Conservation (phyloP, 2,329 filamentous ascomycete genomes). For the Xylariaceae sp. region DNA sequence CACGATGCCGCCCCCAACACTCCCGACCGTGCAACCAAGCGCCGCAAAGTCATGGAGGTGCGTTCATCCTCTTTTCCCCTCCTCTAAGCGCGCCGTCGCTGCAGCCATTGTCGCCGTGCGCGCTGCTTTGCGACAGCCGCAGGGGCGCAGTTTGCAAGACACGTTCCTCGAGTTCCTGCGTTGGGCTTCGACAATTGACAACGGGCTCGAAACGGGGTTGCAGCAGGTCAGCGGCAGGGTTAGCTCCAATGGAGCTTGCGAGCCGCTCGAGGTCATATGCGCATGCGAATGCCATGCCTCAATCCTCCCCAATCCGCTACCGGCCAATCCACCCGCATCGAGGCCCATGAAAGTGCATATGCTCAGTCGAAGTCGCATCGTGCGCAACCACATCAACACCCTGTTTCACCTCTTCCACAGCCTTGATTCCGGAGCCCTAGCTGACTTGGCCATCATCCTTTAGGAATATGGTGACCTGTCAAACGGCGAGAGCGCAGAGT, state of each 20-base stretch:
- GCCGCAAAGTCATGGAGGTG: conserved; percentile 51
- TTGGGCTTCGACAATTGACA: background rate
- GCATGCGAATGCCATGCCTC: conserved; percentile 17
- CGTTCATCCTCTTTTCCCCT: conserved; percentile 21
- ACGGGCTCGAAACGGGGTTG: conserved; percentile 8
- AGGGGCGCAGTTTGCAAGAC: background rate
- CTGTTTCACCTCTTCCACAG: conserved; percentile 9
- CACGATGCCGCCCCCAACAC: conserved; percentile 39
- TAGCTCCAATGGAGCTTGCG: conserved; percentile 5
- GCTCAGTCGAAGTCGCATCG: conserved; percentile 1
- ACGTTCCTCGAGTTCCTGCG: background rate
- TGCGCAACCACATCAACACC: conserved; percentile 8
- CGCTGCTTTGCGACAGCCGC: conserved; percentile 15
- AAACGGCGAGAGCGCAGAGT: conserved; percentile 60
- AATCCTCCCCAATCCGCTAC: conserved; percentile 8
- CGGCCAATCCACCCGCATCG: background rate
- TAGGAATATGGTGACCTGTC: conserved; percentile 46
- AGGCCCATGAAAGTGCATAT: conserved; percentile 4
- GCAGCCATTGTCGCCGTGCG: conserved; percentile 9
- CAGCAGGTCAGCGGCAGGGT: conserved; percentile 8
- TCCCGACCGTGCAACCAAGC: conserved; percentile 53
- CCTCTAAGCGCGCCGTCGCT: conserved; percentile 9
- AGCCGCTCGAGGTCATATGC: conserved; percentile 6
- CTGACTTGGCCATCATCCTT: conserved; percentile 7
- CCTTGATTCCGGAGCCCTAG: background rate